Conservation (phyloP, 2,329 filamentous ascomycete species). For the Didymella lethalis region DNA sequence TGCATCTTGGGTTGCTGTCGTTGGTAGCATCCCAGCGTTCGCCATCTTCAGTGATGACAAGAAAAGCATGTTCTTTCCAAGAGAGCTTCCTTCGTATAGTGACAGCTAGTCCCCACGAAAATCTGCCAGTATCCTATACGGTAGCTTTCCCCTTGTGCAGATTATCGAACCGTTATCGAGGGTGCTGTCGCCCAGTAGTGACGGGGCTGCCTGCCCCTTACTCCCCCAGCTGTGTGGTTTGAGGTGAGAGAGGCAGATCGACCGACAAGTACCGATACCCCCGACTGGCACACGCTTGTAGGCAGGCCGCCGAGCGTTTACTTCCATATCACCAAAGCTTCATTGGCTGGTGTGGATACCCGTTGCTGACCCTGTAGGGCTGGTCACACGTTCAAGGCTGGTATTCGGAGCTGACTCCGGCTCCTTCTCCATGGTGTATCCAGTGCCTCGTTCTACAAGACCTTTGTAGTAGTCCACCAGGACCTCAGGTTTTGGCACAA, state of each 20-base stretch:
- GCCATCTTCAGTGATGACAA: not conserved
- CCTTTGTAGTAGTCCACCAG: constrained; percentile 92
- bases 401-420: constrained; percentile 25
- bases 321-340: constrained; percentile 12
- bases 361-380: constrained; percentile 32
- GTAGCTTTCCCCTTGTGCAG: constrained; percentile 17
- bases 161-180: not conserved
- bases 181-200: not conserved
- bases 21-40: constrained; percentile 1
- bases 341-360: constrained; percentile 34
- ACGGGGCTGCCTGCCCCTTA: not conserved
- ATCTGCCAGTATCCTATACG: constrained; percentile 13
- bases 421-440: constrained; percentile 61
- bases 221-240: not conserved
- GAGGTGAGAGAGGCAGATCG: constrained; percentile 1
- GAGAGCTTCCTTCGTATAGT: constrained; percentile 24
- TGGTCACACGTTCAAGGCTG: constrained; percentile 21
- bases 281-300: constrained; percentile 4
- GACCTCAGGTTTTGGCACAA: constrained; percentile 93
- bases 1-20: constrained; percentile 1
- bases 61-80: constrained; percentile 1
- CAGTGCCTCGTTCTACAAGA: constrained; percentile 73
- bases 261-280: not conserved
- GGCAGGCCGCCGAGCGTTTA: constrained; percentile 10
- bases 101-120: constrained; percentile 11